These are phyloP conservation scores for Plantago ovata DNA, from an alignment of 257 asterid genomes.

Conservation along the genomic window DNA sequence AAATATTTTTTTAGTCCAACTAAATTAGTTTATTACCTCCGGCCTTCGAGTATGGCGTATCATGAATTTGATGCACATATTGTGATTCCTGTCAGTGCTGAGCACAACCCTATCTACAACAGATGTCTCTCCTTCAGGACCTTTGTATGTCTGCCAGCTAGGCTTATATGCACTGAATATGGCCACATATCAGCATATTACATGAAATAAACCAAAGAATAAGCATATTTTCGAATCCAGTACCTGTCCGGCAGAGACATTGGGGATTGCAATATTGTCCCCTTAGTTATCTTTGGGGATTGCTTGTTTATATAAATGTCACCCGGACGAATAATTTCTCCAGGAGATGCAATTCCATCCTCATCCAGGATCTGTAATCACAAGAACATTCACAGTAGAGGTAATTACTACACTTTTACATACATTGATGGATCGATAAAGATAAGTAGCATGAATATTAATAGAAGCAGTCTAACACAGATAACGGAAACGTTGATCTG, in stretches of 20 bases:
- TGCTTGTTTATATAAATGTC: constrained; percentile 73
- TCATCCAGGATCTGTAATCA: constrained; percentile 70
- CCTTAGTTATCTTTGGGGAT: constrained; percentile 53
- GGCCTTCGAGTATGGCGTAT: constrained; percentile 98
- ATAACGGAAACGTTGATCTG: no score
- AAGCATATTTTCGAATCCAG: constrained; percentile 4
- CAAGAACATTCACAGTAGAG: constrained; percentile 15
- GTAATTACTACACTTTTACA: background rate
- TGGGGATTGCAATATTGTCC: constrained; percentile 20
- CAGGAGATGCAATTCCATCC: constrained; percentile 97
- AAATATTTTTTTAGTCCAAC: background rate
- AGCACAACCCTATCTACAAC: constrained; percentile 86
- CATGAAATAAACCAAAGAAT: constrained; percentile 10
- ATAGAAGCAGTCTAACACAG: no score
- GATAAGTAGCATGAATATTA: background rate
- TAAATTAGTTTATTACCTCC: constrained; percentile 44
- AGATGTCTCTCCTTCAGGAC: constrained; percentile 77
- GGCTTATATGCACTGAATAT: constrained; percentile 51
- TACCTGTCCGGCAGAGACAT: constrained; percentile 55
- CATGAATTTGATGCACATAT: constrained; percentile 66
- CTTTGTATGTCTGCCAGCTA: constrained; percentile 52
- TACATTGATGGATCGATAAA: background rate
- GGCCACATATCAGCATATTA: constrained; percentile 20
- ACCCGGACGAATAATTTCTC: constrained; percentile 64
- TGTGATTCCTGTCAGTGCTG: constrained; percentile 59